Base-by-base conservation (phyloP, 2,329 filamentous ascomycete species). In the Colletotrichum musicola region DNA sequence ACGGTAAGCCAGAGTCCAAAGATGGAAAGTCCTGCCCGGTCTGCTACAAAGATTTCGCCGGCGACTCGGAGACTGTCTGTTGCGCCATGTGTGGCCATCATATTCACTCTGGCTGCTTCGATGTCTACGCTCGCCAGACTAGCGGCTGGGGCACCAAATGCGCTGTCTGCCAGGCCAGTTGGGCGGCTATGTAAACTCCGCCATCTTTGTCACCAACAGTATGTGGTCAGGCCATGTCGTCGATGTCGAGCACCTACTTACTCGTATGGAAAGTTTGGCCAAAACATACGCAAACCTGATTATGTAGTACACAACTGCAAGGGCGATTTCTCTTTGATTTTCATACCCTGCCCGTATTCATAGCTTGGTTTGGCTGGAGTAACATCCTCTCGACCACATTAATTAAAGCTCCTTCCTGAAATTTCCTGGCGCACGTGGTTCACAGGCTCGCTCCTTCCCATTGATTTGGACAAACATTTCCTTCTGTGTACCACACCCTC, bases 71-170 rank as follows among this genome's bases (percentile, higher is more conserved):
- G 16, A 42, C 68, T 0, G 63, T 56, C 18, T 64, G 50, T 25
- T 64, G 70, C 51, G n/a, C 5, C 13, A 64, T 40, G 13, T 70
- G 70, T 20, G 70, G 70, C 20, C 54, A 66, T 18, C 56, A 68
- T 16, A 47, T 55, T 10, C 70, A 71, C 25, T 42, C 46, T 12
- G 20, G n/a, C 13, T 70, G 70, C 60, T 68, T 68, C 57, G 14
- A 18, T 18, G 22, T 44, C 4, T 71, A 55, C 38, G 38, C 42
- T 4, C 27, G 1, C 6, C 35, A 69, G 22, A 16, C 35, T 2
- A 54, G 44, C 5, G 51, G 57, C 18, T 69, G 57, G 65, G 57
- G 46, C 22, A 25, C 56, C 51, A 51, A 46, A 14, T 69, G 69
- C 20, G 20, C 53, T 30, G 58, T 58, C 27, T 69, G 69, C 35